Evolutionary conservation across 2,329 filamentous ascomycete species (phyloP).

Genomic region (Bipolaris gigantea): DNA sequence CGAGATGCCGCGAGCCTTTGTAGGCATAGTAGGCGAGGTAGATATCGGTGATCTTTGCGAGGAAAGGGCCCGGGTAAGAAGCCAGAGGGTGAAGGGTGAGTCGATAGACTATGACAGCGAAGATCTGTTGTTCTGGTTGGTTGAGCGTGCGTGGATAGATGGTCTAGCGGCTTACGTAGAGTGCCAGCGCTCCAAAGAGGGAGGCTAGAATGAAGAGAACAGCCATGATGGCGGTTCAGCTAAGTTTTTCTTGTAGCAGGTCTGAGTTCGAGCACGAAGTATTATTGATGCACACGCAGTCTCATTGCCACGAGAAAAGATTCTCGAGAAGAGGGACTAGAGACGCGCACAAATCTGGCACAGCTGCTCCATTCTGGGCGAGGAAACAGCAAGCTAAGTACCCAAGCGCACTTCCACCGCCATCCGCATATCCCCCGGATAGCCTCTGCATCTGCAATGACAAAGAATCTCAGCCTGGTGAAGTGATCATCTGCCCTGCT

Average conservation of each 20-base stretch:
- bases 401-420: constrained; percentile 18
- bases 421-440: constrained; percentile 36
- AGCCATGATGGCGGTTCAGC: constrained; percentile 3
- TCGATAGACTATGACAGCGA: constrained; percentile 41
- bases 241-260: background rate
- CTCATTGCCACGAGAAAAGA: constrained; percentile 1
- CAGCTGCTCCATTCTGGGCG: background rate
- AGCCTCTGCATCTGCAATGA: constrained; percentile 18
- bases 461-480: constrained; percentile 4
- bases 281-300: background rate
- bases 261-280: background rate
- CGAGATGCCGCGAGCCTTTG: constrained; percentile 73
- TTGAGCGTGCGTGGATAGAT: background rate
- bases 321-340: background rate
- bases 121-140: constrained; percentile 25
- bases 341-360: background rate
- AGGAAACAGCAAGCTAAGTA: constrained; percentile 19
- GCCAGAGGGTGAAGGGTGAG: constrained; percentile 50
- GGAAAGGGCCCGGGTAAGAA: constrained; percentile 48
- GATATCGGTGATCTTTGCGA: constrained; percentile 44
- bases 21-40: constrained; percentile 66
- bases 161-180: constrained; percentile 27
- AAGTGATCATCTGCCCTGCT: constrained; percentile 15
- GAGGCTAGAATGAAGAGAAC: constrained; percentile 25
- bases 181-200: constrained; percentile 25